Conservation (phyloP, 2,329 filamentous ascomycete species). For the Orbilia javanica region DNA sequence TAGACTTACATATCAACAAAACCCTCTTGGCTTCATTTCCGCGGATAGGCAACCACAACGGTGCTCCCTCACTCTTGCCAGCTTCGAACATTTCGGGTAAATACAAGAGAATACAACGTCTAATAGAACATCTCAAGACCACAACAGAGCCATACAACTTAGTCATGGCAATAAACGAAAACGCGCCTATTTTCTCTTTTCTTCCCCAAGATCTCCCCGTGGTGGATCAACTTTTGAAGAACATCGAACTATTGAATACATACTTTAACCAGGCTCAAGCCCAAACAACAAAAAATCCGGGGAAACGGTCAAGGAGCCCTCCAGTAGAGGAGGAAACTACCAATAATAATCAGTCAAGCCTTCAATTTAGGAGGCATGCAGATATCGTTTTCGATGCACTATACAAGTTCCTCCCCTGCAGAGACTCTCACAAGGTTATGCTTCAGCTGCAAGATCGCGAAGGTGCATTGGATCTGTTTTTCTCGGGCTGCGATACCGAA, state of each 20-base stretch:
- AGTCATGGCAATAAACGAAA: background rate
- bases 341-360: too few relatives aligned
- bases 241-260: background rate
- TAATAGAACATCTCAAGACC: too few relatives aligned
- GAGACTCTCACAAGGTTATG: conserved; percentile 1
- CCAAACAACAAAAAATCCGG: too few relatives aligned
- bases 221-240: background rate
- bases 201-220: background rate
- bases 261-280: too few relatives aligned
- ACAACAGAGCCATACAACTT: background rate
- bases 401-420: background rate
- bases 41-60: too few relatives aligned
- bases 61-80: background rate
- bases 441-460: background rate
- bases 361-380: background rate
- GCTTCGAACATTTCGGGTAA: background rate
- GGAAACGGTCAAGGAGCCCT: background rate
- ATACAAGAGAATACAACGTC: background rate
- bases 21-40: background rate
- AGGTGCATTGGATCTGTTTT: background rate
- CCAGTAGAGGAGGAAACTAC: background rate
- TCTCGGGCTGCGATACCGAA: background rate
- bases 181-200: background rate
- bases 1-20: background rate
- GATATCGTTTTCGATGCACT: background rate